A percentile compares a stretch with the other conserved stretches of the same genome.
Evolutionary conservation across 2,329 filamentous ascomycete genomes (phyloP).

Genomic region (Helotiales sp.): DNA sequence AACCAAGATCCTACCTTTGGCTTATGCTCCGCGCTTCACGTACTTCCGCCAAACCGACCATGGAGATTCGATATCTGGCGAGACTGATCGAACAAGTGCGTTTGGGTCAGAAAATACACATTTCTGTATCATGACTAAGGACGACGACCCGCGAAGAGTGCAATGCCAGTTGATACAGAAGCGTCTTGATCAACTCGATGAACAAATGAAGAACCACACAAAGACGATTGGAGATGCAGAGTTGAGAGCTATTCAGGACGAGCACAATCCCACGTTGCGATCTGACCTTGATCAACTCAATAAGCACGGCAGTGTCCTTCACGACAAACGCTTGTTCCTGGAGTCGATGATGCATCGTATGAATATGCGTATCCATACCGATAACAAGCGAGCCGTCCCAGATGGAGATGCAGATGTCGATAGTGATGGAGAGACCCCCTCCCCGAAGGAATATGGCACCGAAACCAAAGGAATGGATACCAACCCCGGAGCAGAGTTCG

Average conservation of each 20-base stretch:
- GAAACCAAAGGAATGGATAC: constrained; percentile 60
- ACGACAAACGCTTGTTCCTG: constrained; percentile 58
- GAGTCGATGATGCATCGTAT: constrained; percentile 51
- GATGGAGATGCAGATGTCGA: constrained; percentile 39
- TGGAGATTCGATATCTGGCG: constrained; percentile 73
- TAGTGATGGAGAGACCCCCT: constrained; percentile 33
- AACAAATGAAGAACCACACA: constrained; percentile 75
- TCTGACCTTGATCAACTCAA: constrained; percentile 61
- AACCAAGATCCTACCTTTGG: constrained; percentile 90
- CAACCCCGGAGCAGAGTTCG: constrained; percentile 74
- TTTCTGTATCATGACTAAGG: constrained; percentile 89
- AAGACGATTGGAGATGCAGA: constrained; percentile 75
- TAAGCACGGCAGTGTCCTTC: constrained; percentile 55
- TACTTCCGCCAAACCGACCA: constrained; percentile 98
- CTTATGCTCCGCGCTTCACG: constrained; percentile 90
- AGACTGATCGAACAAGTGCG: constrained; percentile 78
- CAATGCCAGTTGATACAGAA: constrained; percentile 83
- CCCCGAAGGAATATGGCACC: constrained; percentile 37
- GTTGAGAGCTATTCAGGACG: constrained; percentile 57
- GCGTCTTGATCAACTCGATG: constrained; percentile 74
- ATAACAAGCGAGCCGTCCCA: constrained; percentile 27
- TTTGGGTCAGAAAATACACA: constrained; percentile 95
- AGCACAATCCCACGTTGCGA: constrained; percentile 51
- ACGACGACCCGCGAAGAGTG: constrained; percentile 84
- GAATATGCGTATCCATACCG: constrained; percentile 31